phyloP scores from a whole-genome alignment of 345 rosid species.

The Sonneratia caseolaris region DNA sequence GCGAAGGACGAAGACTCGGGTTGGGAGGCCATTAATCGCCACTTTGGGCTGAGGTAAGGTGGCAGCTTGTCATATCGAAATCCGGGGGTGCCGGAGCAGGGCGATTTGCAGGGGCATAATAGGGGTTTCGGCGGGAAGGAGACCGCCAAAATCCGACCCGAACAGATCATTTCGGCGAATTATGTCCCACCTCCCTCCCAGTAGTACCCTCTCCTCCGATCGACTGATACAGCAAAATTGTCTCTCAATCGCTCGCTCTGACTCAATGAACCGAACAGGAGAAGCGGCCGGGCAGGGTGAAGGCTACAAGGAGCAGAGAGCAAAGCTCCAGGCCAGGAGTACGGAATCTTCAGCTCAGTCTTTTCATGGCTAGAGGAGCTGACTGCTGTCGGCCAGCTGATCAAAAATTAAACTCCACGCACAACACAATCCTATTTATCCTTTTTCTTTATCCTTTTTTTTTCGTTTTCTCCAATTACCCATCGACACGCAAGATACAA shows the following conservation, averaged over 20 bases:
- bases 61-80: conserved; percentile 12
- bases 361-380: too few relatives aligned
- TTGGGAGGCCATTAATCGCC: conserved; percentile 50
- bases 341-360: too few relatives aligned
- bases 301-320: conserved; percentile 5
- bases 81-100: conserved; percentile 9
- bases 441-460: too few relatives aligned
- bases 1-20: conserved; percentile 28
- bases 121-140: conserved; percentile 37
- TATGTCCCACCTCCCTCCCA: background rate
- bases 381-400: too few relatives aligned
- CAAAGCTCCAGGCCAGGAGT: too few relatives aligned
- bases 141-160: conserved; percentile 45
- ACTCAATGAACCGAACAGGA: background rate
- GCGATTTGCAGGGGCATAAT: conserved; percentile 5
- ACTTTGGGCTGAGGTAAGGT: conserved; percentile 23
- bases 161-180: conserved; percentile 33
- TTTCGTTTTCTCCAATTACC: too few relatives aligned
- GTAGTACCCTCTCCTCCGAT: background rate
- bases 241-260: background rate
- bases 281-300: background rate
- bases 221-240: background rate
- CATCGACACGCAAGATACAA: too few relatives aligned
- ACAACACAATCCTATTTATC: too few relatives aligned
- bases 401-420: too few relatives aligned